Evolutionary conservation across 345 rosid species (phyloP).

Genomic region (Eucalyptus regnans): DNA sequence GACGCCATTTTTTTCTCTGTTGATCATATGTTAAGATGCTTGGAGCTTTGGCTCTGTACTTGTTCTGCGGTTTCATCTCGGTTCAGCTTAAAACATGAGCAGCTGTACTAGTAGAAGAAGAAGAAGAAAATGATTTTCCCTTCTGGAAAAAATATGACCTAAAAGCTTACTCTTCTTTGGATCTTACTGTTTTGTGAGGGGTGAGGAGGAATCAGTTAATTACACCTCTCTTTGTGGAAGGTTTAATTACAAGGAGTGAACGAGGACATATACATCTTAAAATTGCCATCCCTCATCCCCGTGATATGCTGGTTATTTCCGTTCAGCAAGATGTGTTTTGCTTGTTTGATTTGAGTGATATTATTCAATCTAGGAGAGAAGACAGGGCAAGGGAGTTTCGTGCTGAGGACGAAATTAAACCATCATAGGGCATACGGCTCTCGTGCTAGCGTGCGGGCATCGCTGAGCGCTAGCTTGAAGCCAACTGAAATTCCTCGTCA

Average conservation of each 20-base stretch:
- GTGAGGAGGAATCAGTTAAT: neutral
- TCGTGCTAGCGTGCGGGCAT: slow-evolving; percentile 31
- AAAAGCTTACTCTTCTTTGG: neutral
- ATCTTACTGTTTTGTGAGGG: neutral
- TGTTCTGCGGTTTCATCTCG: neutral
- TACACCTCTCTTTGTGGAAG: neutral
- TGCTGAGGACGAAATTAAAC: slow-evolving; percentile 3
- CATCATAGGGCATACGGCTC: slow-evolving; percentile 18
- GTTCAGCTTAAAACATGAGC: neutral
- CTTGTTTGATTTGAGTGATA: neutral
- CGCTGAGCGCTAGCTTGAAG: slow-evolving; percentile 5
- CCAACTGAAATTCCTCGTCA: slow-evolving; percentile 38
- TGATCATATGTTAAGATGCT: neutral
- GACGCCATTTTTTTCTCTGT: neutral
- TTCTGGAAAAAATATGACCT: neutral
- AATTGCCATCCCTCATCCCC: neutral
- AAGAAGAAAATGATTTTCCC: neutral
- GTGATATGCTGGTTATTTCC: neutral
- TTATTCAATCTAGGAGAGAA: slow-evolving; percentile 3
- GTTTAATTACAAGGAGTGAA: neutral
- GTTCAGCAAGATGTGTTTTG: neutral
- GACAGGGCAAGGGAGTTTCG: slow-evolving; percentile 8
- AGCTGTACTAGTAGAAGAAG: neutral
- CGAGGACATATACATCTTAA: neutral
- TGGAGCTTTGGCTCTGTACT: neutral